Percentiles rank a stretch among this genome's conserved stretches.
These are phyloP conservation scores for Dendrobium nobile DNA, from an alignment of 106 monocot species.

Conservation along the genomic window DNA sequence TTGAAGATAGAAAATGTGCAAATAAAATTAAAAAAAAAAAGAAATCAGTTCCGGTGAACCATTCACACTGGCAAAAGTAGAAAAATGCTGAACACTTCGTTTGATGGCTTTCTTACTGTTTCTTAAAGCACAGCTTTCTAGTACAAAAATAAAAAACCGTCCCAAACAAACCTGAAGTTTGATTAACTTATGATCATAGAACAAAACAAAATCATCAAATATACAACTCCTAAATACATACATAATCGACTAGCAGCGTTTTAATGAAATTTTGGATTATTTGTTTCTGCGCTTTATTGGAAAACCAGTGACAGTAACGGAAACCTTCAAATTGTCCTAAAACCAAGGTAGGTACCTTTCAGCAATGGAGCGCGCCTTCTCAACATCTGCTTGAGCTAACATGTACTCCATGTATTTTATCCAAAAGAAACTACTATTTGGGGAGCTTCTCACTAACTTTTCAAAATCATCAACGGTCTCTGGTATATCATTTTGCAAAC, in stretches of 20 bases:
- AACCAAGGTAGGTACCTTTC: slow-evolving; percentile 45
- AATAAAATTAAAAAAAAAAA: not conserved
- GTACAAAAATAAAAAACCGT: too few species aligned
- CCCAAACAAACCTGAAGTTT: not conserved
- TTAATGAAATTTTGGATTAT: not conserved
- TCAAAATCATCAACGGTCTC: slow-evolving; percentile 84
- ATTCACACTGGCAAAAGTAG: not conserved
- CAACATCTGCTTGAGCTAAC: slow-evolving; percentile 55
- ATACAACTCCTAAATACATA: not conserved
- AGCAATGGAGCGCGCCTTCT: slow-evolving; percentile 82
- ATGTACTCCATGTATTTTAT: slow-evolving; percentile 90
- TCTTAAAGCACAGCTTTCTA: too few species aligned
- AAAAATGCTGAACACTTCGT: not conserved
- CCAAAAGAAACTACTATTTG: slow-evolving; percentile 86
- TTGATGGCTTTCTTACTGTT: too few species aligned
- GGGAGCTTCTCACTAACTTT: slow-evolving; percentile 76
- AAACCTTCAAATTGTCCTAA: not conserved
- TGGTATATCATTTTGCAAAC: slow-evolving; percentile 50
- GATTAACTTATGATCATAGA: not conserved
- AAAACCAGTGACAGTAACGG: not conserved
- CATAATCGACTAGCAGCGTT: too few species aligned
- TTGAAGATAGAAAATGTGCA: not conserved
- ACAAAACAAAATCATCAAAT: too few species aligned
- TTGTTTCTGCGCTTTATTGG: not conserved
- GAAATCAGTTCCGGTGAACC: not conserved